Conservation (phyloP, 331 rosid genomes). For the Acacia concinna region DNA sequence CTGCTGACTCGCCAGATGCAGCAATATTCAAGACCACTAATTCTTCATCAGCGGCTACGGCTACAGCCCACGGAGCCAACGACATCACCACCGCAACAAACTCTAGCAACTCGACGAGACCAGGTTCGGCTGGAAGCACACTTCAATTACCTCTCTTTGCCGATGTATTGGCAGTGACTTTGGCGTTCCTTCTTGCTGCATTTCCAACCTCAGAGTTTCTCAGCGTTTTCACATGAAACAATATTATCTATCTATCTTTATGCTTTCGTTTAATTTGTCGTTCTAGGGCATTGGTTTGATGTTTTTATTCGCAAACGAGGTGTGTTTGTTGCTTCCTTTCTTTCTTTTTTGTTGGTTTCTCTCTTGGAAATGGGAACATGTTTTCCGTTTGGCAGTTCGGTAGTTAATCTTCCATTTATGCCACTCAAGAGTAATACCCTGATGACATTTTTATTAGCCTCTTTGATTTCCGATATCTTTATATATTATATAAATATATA, state of each 20-base stretch:
- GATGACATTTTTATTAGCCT: not conserved
- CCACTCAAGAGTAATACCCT: not conserved
- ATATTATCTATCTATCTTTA: not conserved
- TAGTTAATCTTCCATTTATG: not conserved
- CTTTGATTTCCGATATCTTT: not conserved
- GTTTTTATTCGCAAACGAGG: not conserved
- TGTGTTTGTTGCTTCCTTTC: not conserved
- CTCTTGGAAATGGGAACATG: not conserved
- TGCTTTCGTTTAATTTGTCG: not conserved
- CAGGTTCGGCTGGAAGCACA: conserved; percentile 18
- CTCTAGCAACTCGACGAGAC: not conserved
- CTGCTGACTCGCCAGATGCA: conserved; percentile 76
- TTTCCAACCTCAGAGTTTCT: conserved; percentile 26
- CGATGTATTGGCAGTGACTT: conserved; percentile 30
- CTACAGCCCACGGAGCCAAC: not conserved
- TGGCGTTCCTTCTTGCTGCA: conserved; percentile 34
- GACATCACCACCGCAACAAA: not conserved
- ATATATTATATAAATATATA: not conserved
- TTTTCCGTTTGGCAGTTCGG: not conserved
- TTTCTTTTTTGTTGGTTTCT: not conserved
- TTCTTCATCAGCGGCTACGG: conserved; percentile 27
- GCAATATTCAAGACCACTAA: conserved; percentile 59
- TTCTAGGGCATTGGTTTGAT: not conserved
- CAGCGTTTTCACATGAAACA: conserved; percentile 16
- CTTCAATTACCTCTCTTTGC: conserved; percentile 29